Evolutionary conservation across 2,329 filamentous ascomycete genomes (phyloP).

Genomic region (Phoma sp.): DNA sequence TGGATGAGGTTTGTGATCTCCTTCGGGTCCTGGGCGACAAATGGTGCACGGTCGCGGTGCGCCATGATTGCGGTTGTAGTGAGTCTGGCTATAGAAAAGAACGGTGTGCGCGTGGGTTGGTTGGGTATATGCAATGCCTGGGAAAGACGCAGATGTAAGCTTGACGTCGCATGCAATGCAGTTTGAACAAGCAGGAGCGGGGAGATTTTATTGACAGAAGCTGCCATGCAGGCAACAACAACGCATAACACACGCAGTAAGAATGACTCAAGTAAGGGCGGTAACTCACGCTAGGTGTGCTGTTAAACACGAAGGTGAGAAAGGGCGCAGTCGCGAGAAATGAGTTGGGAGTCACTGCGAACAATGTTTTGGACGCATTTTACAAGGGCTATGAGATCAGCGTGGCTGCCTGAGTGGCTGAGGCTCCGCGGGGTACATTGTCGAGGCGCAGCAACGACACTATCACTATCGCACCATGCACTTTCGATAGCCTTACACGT

Average conservation of each 20-base stretch:
- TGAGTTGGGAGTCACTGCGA: constrained; percentile 16
- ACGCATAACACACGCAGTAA: constrained; percentile 7
- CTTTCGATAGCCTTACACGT: not conserved
- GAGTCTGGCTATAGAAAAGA: not conserved
- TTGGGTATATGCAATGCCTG: not conserved
- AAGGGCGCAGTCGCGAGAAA: constrained; percentile 17
- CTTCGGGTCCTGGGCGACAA: constrained; percentile 71
- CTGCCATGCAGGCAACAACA: constrained; percentile 29
- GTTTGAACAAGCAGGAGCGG: constrained; percentile 17
- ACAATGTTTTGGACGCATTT: constrained; percentile 13
- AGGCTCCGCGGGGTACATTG: constrained; percentile 9
- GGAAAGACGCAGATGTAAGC: constrained; percentile 5
- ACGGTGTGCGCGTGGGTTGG: constrained; percentile 9
- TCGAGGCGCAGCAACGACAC: constrained; percentile 1
- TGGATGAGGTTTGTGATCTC: constrained; percentile 72
- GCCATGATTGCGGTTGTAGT: constrained; percentile 55
- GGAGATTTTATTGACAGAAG: constrained; percentile 21
- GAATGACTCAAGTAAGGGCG: constrained; percentile 28
- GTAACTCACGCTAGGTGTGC: constrained; percentile 16
- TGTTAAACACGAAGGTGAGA: constrained; percentile 1
- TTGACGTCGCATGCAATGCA: constrained; percentile 2
- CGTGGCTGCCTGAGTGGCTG: constrained; percentile 16
- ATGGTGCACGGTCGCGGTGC: constrained; percentile 63
- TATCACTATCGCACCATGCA: too few relatives aligned
- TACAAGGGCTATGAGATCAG: constrained; percentile 21